A percentile compares a stretch with the other conserved stretches of the same genome.
Evolutionary conservation across 179 eudicot genomes (phyloP).

Genomic region (Vitellaria paradoxa): DNA sequence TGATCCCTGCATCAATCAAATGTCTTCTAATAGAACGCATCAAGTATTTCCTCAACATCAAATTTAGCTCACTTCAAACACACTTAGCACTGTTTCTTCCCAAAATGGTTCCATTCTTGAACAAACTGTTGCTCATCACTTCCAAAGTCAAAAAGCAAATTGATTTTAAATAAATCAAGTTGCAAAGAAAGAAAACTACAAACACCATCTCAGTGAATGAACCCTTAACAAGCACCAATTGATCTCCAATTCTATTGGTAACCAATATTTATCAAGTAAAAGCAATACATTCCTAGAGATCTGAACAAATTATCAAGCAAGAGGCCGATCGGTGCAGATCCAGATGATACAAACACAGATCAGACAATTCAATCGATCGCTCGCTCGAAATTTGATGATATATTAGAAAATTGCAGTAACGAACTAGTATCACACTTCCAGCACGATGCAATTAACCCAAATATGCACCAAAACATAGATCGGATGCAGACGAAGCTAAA

Average conservation of each 20-base stretch:
- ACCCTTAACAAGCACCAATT: background rate
- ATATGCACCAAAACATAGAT: background rate
- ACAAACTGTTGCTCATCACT: background rate
- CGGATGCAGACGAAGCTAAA: background rate
- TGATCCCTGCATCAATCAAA: background rate
- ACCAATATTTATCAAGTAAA: background rate
- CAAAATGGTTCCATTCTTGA: background rate
- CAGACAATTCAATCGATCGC: background rate
- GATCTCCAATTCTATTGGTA: background rate
- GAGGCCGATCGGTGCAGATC: background rate
- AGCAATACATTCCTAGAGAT: background rate
- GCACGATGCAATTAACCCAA: background rate
- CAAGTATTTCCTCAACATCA: background rate
- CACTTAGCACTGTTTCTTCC: background rate
- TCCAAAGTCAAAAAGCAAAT: background rate
- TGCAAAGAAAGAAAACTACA: background rate
- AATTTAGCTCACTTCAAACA: background rate
- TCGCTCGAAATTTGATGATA: background rate
- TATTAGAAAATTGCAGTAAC: background rate
- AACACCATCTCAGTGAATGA: background rate
- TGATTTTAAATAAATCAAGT: background rate
- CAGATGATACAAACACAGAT: background rate
- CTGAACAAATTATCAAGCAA: background rate
- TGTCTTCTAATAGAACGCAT: background rate
- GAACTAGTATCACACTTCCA: background rate